Percentiles rank a stretch among this genome's conserved stretches.
phyloP scores from a whole-genome alignment of 768 basidiomycete species.

The Favolaschia claudopus region DNA sequence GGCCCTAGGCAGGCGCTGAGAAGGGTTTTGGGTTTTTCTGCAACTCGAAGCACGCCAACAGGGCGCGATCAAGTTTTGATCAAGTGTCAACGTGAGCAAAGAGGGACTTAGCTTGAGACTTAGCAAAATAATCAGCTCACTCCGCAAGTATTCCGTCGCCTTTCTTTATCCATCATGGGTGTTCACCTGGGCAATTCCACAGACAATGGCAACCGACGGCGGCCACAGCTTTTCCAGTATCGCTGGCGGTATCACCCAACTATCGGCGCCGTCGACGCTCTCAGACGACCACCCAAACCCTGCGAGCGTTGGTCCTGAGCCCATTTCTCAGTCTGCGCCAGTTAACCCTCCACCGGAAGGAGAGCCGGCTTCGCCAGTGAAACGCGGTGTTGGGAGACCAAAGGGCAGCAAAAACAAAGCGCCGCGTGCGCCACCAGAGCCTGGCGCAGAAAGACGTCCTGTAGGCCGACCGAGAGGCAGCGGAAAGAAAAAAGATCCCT shows the following conservation, averaged over 20 bases:
- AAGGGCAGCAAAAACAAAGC: constrained; percentile 26
- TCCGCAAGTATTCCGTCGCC: not conserved
- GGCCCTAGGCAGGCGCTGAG: too few species aligned
- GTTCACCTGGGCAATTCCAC: too few species aligned
- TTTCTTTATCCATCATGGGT: not conserved
- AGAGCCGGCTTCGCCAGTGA: not conserved
- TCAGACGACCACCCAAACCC: too few species aligned
- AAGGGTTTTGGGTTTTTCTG: too few species aligned
- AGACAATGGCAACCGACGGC: constrained; percentile 6
- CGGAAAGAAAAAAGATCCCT: constrained; percentile 67
- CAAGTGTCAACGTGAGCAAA: too few species aligned
- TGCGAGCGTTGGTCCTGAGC: too few species aligned
- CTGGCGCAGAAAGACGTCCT: constrained; percentile 62
- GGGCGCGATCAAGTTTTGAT: too few species aligned
- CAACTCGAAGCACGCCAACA: too few species aligned
- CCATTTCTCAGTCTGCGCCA: too few species aligned
- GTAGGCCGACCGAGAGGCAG: constrained; percentile 84
- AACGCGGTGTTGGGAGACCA: constrained; percentile 15
- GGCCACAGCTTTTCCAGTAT: constrained; percentile 14
- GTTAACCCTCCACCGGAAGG: not conserved
- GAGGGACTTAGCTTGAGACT: too few species aligned
- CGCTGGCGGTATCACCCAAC: constrained; percentile 14
- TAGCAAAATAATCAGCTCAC: too few species aligned
- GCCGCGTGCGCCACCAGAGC: constrained; percentile 10
- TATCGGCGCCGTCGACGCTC: not conserved